phyloP scores from a whole-genome alignment of 768 basidiomycete genomes.

The Rickenella mellea region DNA sequence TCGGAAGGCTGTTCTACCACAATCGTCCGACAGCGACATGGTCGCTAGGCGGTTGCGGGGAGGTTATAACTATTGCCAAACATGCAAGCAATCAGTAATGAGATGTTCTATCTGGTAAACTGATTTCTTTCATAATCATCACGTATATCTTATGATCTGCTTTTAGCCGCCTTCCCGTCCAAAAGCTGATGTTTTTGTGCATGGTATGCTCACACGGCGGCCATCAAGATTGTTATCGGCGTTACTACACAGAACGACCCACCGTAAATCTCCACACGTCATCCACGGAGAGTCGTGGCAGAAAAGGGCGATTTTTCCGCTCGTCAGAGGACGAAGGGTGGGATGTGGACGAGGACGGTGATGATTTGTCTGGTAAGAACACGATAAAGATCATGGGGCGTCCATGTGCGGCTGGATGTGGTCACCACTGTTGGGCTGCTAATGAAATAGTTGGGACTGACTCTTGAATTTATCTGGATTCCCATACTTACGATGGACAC shows the following conservation, averaged over 20 bases:
- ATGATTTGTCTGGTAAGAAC: conserved; percentile 1
- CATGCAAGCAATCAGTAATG: conserved; percentile 38
- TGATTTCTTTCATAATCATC: neutral
- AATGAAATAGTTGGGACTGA: conserved; percentile 8
- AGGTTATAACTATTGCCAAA: conserved; percentile 45
- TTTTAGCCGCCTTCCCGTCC: conserved; percentile 67
- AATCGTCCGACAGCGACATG: conserved; percentile 8
- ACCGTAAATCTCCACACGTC: conserved; percentile 35
- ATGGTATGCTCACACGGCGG: conserved; percentile 74
- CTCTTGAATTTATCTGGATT: neutral
- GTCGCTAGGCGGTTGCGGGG: conserved; percentile 21
- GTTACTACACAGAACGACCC: conserved; percentile 53
- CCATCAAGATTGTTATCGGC: conserved; percentile 68
- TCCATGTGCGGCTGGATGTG: conserved; percentile 73
- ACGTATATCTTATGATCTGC: conserved; percentile 4
- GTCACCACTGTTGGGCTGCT: conserved; percentile 70
- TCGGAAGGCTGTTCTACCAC: conserved; percentile 46
- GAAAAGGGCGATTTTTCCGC: neutral
- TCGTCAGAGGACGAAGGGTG: neutral
- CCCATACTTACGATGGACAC: neutral
- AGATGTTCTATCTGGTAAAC: conserved; percentile 65
- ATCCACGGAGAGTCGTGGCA: no score
- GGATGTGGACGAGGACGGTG: neutral
- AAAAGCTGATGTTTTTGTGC: conserved; percentile 62
- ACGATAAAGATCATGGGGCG: conserved; percentile 37